phyloP scores from a whole-genome alignment of 2,329 filamentous ascomycete genomes.

The Pseudogymnoascus sp. region DNA sequence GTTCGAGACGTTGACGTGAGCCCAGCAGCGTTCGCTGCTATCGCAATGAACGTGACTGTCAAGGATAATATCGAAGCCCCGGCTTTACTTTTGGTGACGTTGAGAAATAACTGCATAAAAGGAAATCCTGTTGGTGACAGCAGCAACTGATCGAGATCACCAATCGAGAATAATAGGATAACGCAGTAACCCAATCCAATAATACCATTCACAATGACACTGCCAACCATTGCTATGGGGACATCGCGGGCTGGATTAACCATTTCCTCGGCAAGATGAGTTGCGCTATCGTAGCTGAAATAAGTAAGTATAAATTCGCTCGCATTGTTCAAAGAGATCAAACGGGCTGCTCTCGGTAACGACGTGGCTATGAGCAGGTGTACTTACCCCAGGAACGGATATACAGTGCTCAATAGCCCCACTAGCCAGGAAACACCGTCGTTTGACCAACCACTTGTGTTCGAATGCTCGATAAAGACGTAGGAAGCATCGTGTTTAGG shows the following conservation, averaged over 20 bases:
- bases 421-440: constrained; percentile 41
- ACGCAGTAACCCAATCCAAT: constrained; percentile 36
- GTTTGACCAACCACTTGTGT: constrained; percentile 36
- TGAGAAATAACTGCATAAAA: constrained; percentile 33
- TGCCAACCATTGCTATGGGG: constrained; percentile 25
- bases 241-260: background rate
- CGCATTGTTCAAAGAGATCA: background rate
- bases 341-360: background rate
- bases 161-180: constrained; percentile 37
- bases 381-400: constrained; percentile 29
- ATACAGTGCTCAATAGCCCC: constrained; percentile 34
- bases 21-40: background rate
- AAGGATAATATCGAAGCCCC: background rate
- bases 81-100: background rate
- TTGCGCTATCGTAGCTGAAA: background rate
- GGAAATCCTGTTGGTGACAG: constrained; percentile 36
- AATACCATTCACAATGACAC: constrained; percentile 37
- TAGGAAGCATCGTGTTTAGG: constrained; percentile 19
- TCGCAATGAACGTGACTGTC: background rate
- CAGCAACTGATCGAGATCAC: constrained; percentile 32
- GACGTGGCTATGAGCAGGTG: background rate
- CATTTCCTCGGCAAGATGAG: background rate
- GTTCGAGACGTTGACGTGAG: background rate
- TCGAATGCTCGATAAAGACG: constrained; percentile 38
- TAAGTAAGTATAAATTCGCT: background rate